These are phyloP conservation scores for Cyclospora cayetanensis DNA, from an alignment of 169 alveolate species.

Conservation along the genomic window DNA sequence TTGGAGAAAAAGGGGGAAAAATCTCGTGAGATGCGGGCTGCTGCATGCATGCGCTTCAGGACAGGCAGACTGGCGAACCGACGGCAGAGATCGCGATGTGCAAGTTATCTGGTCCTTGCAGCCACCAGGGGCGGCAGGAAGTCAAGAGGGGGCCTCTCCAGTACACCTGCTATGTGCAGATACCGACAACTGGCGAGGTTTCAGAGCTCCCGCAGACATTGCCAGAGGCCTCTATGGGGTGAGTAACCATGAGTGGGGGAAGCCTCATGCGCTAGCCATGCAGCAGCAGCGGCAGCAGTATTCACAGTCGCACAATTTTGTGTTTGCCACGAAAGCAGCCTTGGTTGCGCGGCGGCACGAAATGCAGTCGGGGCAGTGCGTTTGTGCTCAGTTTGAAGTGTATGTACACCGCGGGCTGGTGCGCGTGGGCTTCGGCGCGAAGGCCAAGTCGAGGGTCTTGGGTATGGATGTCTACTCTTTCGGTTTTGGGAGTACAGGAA, in stretches of 20 bases:
- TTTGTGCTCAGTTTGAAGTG: not conserved
- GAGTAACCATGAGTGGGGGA: no score
- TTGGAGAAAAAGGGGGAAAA: no score
- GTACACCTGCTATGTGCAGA: not conserved
- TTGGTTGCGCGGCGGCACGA: not conserved
- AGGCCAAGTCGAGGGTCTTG: slow-evolving; percentile 8
- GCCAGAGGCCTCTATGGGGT: not conserved
- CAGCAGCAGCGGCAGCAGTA: not conserved
- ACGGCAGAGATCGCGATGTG: not conserved
- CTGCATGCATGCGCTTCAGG: not conserved
- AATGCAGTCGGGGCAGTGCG: not conserved
- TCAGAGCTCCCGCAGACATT: not conserved
- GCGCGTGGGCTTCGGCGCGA: slow-evolving; percentile 68
- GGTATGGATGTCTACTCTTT: slow-evolving; percentile 68
- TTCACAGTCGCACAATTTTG: not conserved
- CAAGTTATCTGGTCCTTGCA: not conserved
- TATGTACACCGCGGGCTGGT: slow-evolving; percentile 14
- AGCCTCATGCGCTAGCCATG: no score
- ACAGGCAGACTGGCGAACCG: not conserved
- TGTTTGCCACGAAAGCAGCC: no score
- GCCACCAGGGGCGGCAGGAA: not conserved
- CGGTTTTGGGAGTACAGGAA: slow-evolving; percentile 79
- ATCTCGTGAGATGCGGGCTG: no score
- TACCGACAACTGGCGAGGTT: not conserved
- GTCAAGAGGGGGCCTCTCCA: not conserved